Evolutionary conservation across 805 yeast species (phyloP).

Genomic region (Candida sonorensis): DNA sequence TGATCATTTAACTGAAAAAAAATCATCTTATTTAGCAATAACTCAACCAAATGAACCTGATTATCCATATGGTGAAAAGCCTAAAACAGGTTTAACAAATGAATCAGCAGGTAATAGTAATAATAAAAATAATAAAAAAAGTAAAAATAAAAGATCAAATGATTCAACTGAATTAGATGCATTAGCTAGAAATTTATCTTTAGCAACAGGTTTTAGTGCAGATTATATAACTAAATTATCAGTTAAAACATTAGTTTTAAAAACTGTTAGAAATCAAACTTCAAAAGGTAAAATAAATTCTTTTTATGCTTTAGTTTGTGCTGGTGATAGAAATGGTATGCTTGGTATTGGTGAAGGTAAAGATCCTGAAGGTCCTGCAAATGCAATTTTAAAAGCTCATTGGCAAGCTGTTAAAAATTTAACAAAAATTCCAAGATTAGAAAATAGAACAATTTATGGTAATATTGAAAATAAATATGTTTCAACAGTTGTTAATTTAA

Average conservation of each 20-base stretch:
- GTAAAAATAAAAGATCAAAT: constrained; percentile 8
- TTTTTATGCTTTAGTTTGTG: constrained; percentile 78
- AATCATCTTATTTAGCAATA: constrained; percentile 15
- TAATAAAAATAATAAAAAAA: no score
- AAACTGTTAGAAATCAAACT: constrained; percentile 85
- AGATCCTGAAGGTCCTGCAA: constrained; percentile 67
- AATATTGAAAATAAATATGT: constrained; percentile 78
- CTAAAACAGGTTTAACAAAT: no score
- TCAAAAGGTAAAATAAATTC: constrained; percentile 84
- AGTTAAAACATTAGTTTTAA: constrained; percentile 63
- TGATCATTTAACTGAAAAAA: constrained; percentile 42
- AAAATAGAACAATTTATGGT: constrained; percentile 85
- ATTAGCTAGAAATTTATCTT: constrained; percentile 48
- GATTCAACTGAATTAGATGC: constrained; percentile 22
- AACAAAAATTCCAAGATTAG: constrained; percentile 76
- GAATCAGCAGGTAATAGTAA: no score
- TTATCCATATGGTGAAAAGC: constrained; percentile 17
- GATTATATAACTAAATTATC: constrained; percentile 53
- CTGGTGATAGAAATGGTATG: constrained; percentile 91
- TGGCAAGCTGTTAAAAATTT: constrained; percentile 91
- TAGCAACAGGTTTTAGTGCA: constrained; percentile 61
- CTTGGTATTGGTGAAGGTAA: constrained; percentile 94
- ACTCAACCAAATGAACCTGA: constrained; percentile 21
- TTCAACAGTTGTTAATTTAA: constrained; percentile 73
- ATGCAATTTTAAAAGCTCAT: constrained; percentile 77